A percentile compares a stretch with the other conserved stretches of the same genome.
phyloP scores from a whole-genome alignment of 2,329 filamentous ascomycete genomes.

The Alternaria tenuissima region DNA sequence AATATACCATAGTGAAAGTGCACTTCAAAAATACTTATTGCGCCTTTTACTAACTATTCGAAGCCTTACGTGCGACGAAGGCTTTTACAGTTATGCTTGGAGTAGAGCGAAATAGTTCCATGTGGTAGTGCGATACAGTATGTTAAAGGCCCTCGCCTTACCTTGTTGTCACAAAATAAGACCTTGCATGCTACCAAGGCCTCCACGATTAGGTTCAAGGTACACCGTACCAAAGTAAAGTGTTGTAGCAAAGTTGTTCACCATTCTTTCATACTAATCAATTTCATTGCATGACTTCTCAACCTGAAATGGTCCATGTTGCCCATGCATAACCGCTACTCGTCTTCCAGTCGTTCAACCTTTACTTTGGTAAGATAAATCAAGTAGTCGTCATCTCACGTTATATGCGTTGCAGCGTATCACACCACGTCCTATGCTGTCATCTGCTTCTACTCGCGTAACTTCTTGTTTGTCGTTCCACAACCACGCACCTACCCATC shows the following conservation, averaged over 20 bases:
- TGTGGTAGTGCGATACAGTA: too few relatives aligned
- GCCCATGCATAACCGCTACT: not conserved
- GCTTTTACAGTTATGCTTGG: too few relatives aligned
- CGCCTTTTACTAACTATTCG: too few relatives aligned
- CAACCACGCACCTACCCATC: not conserved
- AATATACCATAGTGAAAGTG: too few relatives aligned
- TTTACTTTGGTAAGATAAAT: not conserved
- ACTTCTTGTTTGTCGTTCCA: not conserved
- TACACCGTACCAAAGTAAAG: not conserved
- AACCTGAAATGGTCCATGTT: not conserved
- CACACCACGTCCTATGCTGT: not conserved
- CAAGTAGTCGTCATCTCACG: fast-evolving
- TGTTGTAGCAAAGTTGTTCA: not conserved
- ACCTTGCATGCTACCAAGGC: too few relatives aligned
- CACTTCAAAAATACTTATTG: too few relatives aligned
- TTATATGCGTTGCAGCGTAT: too few relatives aligned
- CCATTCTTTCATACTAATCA: not conserved
- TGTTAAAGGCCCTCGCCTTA: too few relatives aligned
- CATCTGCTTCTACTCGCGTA: not conserved
- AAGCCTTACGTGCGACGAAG: too few relatives aligned
- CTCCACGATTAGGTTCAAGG: not conserved
- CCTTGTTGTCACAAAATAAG: too few relatives aligned
- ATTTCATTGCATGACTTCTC: not conserved
- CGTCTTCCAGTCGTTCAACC: not conserved
- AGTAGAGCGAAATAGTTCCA: too few relatives aligned